These are phyloP conservation scores for Stachybotrys chlorohalonatus DNA, from an alignment of 2,329 filamentous ascomycete species.

Conservation along the genomic window DNA sequence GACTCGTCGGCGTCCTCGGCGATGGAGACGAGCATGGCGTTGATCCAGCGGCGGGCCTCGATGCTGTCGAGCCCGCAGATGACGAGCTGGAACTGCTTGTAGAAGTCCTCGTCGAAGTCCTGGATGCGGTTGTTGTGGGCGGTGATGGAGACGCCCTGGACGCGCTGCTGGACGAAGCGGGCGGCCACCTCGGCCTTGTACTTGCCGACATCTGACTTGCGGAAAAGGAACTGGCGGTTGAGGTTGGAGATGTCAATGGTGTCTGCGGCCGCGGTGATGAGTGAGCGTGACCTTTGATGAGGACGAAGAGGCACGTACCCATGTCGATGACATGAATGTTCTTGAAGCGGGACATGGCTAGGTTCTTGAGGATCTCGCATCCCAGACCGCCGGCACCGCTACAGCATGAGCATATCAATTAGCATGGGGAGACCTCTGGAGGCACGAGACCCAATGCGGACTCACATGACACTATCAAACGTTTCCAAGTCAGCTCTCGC, in stretches of 20 bases:
- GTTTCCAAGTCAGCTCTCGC: background rate
- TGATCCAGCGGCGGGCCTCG: constrained; percentile 97
- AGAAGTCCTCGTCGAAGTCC: constrained; percentile 92
- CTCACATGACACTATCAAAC: constrained; percentile 39
- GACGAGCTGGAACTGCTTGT: constrained; percentile 91
- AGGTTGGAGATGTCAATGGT: constrained; percentile 98
- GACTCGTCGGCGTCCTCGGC: constrained; percentile 74
- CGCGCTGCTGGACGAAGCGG: constrained; percentile 79
- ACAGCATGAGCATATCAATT: constrained; percentile 6
- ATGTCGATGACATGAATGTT: constrained; percentile 99
- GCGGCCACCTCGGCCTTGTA: constrained; percentile 92
- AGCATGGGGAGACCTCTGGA: constrained; percentile 9
- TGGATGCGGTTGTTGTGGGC: constrained; percentile 93
- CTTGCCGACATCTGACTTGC: constrained; percentile 82
- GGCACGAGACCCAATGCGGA: constrained; percentile 8
- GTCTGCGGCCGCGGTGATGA: constrained; percentile 40
- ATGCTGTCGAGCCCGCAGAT: constrained; percentile 95
- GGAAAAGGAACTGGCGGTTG: constrained; percentile 95
- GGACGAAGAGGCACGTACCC: constrained; percentile 44
- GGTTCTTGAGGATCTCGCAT: constrained; percentile 93
- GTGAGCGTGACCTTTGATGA: constrained; percentile 3
- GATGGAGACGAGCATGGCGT: constrained; percentile 83
- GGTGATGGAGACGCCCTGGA: constrained; percentile 86
- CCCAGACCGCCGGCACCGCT: constrained; percentile 91
- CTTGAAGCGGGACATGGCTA: constrained; percentile 91